Percentiles rank a stretch among this genome's conserved stretches.
These are phyloP conservation scores for Colletotrichum sublineola DNA, from an alignment of 2,329 filamentous ascomycete genomes.

Conservation along the genomic window DNA sequence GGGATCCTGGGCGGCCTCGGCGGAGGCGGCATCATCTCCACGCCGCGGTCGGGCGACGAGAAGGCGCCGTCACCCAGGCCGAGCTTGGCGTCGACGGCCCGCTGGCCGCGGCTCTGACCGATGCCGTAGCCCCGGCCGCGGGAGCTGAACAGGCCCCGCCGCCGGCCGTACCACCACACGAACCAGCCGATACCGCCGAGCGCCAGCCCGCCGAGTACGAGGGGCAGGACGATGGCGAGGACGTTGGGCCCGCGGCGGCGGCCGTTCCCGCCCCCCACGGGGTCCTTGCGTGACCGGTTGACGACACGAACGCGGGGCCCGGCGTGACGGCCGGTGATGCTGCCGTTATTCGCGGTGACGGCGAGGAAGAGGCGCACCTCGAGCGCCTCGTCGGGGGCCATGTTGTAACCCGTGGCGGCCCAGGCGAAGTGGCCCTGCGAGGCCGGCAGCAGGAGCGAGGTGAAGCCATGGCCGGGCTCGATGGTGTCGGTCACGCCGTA, in stretches of 20 bases:
- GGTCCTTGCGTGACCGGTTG: background rate
- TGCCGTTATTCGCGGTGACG: constrained; percentile 27
- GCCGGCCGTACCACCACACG: constrained; percentile 37
- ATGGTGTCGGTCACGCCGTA: constrained; percentile 30
- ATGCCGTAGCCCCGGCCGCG: constrained; percentile 39
- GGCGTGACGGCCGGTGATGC: constrained; percentile 21
- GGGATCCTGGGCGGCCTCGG: constrained; percentile 23
- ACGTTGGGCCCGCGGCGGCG: constrained; percentile 25
- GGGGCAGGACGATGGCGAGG: constrained; percentile 36
- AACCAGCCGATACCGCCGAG: constrained; percentile 34
- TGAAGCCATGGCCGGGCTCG: constrained; percentile 37
- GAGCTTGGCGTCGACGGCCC: constrained; percentile 24
- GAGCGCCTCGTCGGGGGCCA: constrained; percentile 23
- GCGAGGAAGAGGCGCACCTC: constrained; percentile 40
- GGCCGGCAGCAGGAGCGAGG: constrained; percentile 30
- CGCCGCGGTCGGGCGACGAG: constrained; percentile 34
- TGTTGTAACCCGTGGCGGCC: constrained; percentile 26
- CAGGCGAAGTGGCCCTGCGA: constrained; percentile 42
- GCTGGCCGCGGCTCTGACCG: constrained; percentile 37
- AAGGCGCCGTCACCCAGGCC: constrained; percentile 32
- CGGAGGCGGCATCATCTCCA: constrained; percentile 40
- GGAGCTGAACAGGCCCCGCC: constrained; percentile 35
- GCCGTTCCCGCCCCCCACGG: background rate
- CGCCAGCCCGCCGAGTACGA: constrained; percentile 36
- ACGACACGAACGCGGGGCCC: constrained; percentile 40